Conservation (phyloP, 352 stramenopile genomes). For the Pythium aquatile region DNA sequence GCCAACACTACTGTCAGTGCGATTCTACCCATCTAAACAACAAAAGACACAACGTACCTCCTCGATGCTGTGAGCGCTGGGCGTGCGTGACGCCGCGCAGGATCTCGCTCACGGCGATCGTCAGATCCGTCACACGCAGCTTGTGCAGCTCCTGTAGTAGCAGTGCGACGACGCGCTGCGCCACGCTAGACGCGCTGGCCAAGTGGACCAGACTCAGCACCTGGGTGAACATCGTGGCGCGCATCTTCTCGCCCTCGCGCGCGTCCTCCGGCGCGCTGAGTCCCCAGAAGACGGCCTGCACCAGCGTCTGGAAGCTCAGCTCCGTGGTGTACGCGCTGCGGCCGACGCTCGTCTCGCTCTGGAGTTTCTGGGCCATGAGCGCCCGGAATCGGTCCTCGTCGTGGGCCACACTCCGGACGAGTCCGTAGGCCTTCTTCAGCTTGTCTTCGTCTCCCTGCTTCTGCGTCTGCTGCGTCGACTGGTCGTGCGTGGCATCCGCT, state of each 20-base stretch:
- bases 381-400: constrained; percentile 31
- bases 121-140: constrained; percentile 31
- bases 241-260: constrained; percentile 28
- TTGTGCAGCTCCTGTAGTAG: constrained; percentile 42
- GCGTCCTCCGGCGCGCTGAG: constrained; percentile 20
- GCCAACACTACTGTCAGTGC: background rate
- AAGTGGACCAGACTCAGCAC: constrained; percentile 33
- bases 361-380: constrained; percentile 24
- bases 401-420: constrained; percentile 21
- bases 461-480: background rate
- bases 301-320: constrained; percentile 29
- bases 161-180: constrained; percentile 23
- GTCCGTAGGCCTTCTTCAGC: constrained; percentile 10
- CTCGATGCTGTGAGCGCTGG: constrained; percentile 30
- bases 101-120: constrained; percentile 31
- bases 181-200: constrained; percentile 25
- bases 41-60: constrained; percentile 16
- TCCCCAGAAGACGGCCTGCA: constrained; percentile 43
- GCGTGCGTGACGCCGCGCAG: constrained; percentile 30
- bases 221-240: constrained; percentile 25
- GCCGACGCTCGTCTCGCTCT: constrained; percentile 22
- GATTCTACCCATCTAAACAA: background rate
- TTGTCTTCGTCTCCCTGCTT: background rate
- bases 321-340: constrained; percentile 34
- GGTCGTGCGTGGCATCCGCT: constrained; percentile 9